Evolutionary conservation across 371 early-diverging fungal species (phyloP).

Genomic region (Mucor sp.): DNA sequence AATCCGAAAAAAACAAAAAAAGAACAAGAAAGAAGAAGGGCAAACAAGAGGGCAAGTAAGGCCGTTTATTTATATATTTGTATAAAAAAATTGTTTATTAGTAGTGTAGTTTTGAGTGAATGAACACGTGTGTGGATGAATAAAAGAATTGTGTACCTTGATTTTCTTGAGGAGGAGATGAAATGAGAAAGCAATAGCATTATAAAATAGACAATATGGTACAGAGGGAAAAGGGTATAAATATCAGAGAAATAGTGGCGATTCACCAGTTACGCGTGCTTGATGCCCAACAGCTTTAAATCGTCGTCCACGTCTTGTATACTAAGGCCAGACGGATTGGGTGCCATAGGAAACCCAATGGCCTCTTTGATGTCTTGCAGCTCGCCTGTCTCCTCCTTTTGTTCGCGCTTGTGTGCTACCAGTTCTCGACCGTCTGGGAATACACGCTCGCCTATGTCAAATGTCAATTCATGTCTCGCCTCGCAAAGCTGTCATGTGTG

Average conservation of each 20-base stretch:
- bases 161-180: slow-evolving; percentile 4
- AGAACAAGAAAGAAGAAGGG: not conserved
- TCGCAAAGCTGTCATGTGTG: slow-evolving; percentile 4
- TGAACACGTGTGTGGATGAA: slow-evolving; percentile 11
- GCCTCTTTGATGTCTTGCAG: slow-evolving; percentile 45
- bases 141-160: not conserved
- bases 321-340: slow-evolving; percentile 38
- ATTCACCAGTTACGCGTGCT: not conserved
- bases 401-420: slow-evolving; percentile 36
- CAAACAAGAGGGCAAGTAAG: not conserved
- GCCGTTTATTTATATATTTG: not conserved
- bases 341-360: slow-evolving; percentile 51
- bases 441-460: slow-evolving; percentile 15
- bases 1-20: not conserved
- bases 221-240: slow-evolving; percentile 3
- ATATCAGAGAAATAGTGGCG: not conserved
- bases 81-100: not conserved
- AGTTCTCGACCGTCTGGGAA: slow-evolving; percentile 36
- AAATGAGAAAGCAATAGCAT: not conserved
- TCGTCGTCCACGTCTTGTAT: slow-evolving; percentile 49
- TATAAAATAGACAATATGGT: slow-evolving; percentile 6
- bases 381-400: slow-evolving; percentile 47
- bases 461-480: slow-evolving; percentile 8
- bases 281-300: slow-evolving; percentile 42
- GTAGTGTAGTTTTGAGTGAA: not conserved